Base-by-base conservation (phyloP, 106 monocot species). In the Ottelia alismoides region DNA sequence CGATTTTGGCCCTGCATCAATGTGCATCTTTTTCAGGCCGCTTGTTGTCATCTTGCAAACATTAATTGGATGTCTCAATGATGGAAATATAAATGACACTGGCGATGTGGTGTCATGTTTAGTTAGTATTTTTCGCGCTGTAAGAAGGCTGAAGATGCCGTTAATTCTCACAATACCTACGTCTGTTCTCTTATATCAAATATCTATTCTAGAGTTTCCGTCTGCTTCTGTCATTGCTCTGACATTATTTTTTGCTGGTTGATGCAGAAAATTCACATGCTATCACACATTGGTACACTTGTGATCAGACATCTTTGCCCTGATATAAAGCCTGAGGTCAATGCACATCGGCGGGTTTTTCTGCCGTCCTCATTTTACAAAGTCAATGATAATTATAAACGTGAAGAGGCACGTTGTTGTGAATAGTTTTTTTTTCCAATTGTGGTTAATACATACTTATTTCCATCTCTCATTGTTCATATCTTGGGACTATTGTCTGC, bases 311-410 rank as follows among this genome's bases (percentile, higher is more conserved):
- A 27, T 48, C 51, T 80, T 10, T 62, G 25, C 46, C 45, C 56
- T 22, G 57, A 54, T 45, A 47, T 30, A 28, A 74, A 70, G 52
- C 18, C 58, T 52, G 65, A 64, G 43, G 32, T 61, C 49, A 64
- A 73, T 58, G 50, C 62, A 29, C 71, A 72, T 44, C 70, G 48
- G 27, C 52, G 46, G 16, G 55, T 93, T 68, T 63, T 83, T 45
- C 72, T 93, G 22, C 92, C 92, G 51, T 87, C 83, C 58, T 72
- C 92, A 53, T 80, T 83, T 28, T 93, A 83, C 53, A 87, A 69
- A 72, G 65, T 54, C 51, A 62, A 29, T 54, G 53, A 25, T 30
- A 50, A 45, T 40, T 30, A 47, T 31, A 52, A 48, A 27, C 27
- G 43, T 45, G 20, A 21, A 60, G 58, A 75, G 70, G 83, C 57